Base-by-base conservation (phyloP, 2,329 filamentous ascomycete genomes). In the Neopestalotiopsis clavispora region DNA sequence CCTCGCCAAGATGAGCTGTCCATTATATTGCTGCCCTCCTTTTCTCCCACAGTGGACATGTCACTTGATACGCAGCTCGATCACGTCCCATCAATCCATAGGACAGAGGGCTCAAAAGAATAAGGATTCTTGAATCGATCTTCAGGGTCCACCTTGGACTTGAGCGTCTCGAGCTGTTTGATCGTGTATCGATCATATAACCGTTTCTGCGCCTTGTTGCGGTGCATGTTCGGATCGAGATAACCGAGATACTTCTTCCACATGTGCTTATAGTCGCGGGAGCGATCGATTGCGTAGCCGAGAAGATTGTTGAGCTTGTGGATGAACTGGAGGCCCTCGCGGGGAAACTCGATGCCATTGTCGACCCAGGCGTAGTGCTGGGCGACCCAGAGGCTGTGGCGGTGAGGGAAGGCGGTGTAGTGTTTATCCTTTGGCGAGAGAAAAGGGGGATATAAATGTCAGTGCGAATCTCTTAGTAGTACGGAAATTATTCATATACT, bases 341-440 rank as follows among this genome's bases (percentile, higher is more conserved):
- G 34, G 0, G 75, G 74, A 61, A 76, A 75, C 1, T 59, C 32
- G 12, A 62, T 32, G 6, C 68, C 30, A 17, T 70, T 65, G 13
- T 66, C 56, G 30, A 71, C 68, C 58, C 61, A 76, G n/a, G 71
- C 75, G 57, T 77, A 74, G 42, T 80, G 68, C 67, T 81, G 80
- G 20, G 74, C 72, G 13, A 78, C 75, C 75, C 77, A 81, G 13
- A 78, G 70, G 38, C 75, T 71, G 67, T 78, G 68, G 9, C 79
- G 76, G 62, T 77, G 74, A 6, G 69, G 71, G 67, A 78, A 81
- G 4, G 77, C 73, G 3, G 71, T 69, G 67, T 66, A 68, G 14
- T 61, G 20, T 1, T n/a, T 7, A 5, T 68, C 67, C 61, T 23
- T 2, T 20, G n/a, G 3, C 4, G 14, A 5, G 4, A n/a, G 45